These are phyloP conservation scores for Xylariaceae sp. DNA, from an alignment of 2,329 filamentous ascomycete genomes.

Conservation along the genomic window DNA sequence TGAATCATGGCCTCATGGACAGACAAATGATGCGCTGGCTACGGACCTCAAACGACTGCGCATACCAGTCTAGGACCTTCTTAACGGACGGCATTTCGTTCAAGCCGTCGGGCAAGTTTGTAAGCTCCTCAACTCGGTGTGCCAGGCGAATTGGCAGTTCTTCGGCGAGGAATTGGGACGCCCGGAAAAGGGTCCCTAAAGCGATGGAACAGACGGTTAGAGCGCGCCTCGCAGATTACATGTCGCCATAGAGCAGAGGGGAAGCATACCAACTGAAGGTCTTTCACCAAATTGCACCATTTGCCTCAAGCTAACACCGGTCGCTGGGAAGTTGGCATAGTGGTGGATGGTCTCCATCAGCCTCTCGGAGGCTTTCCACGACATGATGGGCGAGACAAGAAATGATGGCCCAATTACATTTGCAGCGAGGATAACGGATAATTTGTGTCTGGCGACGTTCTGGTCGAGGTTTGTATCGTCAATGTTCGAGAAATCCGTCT, in stretches of 20 bases:
- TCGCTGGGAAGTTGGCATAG: slow-evolving; percentile 95
- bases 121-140: slow-evolving; percentile 91
- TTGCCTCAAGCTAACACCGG: slow-evolving; percentile 90
- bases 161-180: slow-evolving; percentile 96
- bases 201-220: slow-evolving; percentile 12
- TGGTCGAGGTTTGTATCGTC: slow-evolving; percentile 1
- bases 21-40: slow-evolving; percentile 6
- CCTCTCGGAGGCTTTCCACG: slow-evolving; percentile 85
- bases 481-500: slow-evolving; percentile 6
- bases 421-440: slow-evolving; percentile 9
- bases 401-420: slow-evolving; percentile 13
- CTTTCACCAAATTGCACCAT: slow-evolving; percentile 99
- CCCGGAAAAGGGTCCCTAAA: slow-evolving; percentile 73
- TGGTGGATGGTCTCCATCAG: slow-evolving; percentile 97
- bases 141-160: slow-evolving; percentile 95
- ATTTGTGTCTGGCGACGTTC: slow-evolving; percentile 1
- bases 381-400: slow-evolving; percentile 55
- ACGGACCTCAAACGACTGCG: slow-evolving; percentile 90
- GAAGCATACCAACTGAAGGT: slow-evolving; percentile 71
- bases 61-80: slow-evolving; percentile 96
- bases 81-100: slow-evolving; percentile 97
- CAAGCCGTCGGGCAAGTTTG: slow-evolving; percentile 86
- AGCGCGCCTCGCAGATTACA: slow-evolving; percentile 9
- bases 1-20: slow-evolving; percentile 27
- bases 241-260: slow-evolving; percentile 1